Evolutionary conservation across 164 flowering plant genomes (phyloP), one percentile per base, ranked within the genome.

Genomic region (Cinnamomum micranthum): DNA sequence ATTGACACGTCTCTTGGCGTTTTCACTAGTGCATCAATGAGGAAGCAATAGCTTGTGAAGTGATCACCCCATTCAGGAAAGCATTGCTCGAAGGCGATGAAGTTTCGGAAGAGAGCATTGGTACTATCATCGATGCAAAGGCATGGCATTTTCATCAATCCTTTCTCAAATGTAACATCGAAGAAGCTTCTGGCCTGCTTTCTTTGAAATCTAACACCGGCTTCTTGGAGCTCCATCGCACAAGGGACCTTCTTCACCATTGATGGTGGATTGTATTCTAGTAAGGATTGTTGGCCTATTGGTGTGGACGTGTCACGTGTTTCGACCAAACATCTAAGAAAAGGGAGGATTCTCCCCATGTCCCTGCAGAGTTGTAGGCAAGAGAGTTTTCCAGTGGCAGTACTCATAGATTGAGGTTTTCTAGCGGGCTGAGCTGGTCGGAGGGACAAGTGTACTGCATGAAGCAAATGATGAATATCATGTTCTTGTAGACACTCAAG

Each of bases 31-130:
- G 81, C 80, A 74, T 88, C 87, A 87, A 88, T 88, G 79, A 88
- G 82, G 60, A 81, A 81, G 0, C 84, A 69, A 70, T 82, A 88
- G 0, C 87, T 77, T 0, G 91, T 82, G 41, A 87, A 79, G 62
- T 84, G 84, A 62, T 86, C 90, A 76, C 85, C 76, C 82, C 91
- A 86, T 69, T 91, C 91, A 23, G 88, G 77, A 70, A 88, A 93
- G 67, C 92, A 89, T 71, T 92, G 97, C 80, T 93, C 98, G n/a
- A 86, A 88, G 0, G 97, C 93, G 1, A 93, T 90, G 15, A 92
- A 86, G 76, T 94, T 92, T 67, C 88, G 90, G 81, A 94, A 92
- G 5, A 92, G 81, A 0, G 97, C 88, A 70, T 81, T 88, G 0
- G 95, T 94, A 2, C 90, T 89, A 68, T 92, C 95, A 67, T 91